phyloP scores from a whole-genome alignment of 179 eudicot species.

The Heliamphora pulchella region DNA sequence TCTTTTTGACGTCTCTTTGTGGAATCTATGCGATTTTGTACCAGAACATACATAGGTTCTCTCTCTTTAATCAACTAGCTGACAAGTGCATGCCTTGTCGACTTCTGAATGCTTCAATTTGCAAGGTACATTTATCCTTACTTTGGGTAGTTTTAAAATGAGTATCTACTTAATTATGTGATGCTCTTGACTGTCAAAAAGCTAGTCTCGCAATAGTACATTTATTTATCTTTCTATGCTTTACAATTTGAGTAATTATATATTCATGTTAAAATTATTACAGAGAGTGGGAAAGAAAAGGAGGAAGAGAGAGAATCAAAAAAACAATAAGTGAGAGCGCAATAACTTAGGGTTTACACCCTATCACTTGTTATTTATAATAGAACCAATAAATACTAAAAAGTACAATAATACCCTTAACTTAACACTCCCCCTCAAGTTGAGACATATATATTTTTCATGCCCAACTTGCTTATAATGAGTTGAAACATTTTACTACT shows the following conservation, averaged over 20 bases:
- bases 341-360: too few species aligned
- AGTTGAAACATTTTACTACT: too few species aligned
- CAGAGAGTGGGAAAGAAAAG: too few species aligned
- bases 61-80: conserved; percentile 36
- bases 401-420: too few species aligned
- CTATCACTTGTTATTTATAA: too few species aligned
- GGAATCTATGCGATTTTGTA: conserved; percentile 17
- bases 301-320: too few species aligned
- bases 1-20: conserved; percentile 7
- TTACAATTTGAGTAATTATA: background rate
- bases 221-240: background rate
- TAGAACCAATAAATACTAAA: too few species aligned
- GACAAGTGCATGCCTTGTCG: conserved; percentile 28
- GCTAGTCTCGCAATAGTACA: background rate
- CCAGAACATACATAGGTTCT: conserved; percentile 62
- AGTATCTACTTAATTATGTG: conserved; percentile 5
- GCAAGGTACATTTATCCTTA: conserved; percentile 45
- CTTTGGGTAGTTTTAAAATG: background rate
- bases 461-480: too few species aligned
- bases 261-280: too few species aligned
- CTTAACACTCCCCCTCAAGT: too few species aligned
- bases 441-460: too few species aligned
- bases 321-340: too few species aligned
- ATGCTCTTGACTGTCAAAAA: background rate
- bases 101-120: conserved; percentile 59